Conservation (phyloP, 31 red algal genomes). For the Endocladia muricata region DNA sequence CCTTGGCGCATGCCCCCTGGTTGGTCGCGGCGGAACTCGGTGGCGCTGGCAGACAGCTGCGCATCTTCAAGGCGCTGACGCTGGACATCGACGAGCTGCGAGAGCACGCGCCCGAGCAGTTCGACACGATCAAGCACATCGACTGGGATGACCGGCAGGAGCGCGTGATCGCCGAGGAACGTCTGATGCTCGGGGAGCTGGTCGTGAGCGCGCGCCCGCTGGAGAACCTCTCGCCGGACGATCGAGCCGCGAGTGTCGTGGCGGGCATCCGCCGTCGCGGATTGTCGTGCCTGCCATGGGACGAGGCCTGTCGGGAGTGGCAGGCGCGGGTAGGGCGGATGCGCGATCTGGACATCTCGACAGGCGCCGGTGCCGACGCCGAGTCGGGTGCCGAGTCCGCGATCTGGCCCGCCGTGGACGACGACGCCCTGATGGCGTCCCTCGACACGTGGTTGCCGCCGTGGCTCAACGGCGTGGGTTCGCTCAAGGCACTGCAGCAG, state of each 20-base stretch:
- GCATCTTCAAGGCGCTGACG: not conserved
- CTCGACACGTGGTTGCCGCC: too few species aligned
- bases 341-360: not conserved
- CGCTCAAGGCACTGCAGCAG: too few species aligned
- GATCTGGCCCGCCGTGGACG: too few species aligned
- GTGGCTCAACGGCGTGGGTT: too few species aligned
- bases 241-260: not conserved
- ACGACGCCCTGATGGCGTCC: too few species aligned
- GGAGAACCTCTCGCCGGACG: not conserved
- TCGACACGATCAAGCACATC: not conserved
- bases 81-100: not conserved
- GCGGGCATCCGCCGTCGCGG: not conserved
- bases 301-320: not conserved
- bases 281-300: not conserved
- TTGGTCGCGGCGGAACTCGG: not conserved
- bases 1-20: not conserved
- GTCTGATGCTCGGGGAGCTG: not conserved
- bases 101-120: not conserved
- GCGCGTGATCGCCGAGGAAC: not conserved
- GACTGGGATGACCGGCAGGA: not conserved
- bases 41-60: not conserved
- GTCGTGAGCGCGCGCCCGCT: not conserved
- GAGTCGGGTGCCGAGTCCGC: too few species aligned
- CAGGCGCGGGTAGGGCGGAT: not conserved
- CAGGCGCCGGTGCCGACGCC: too few species aligned